phyloP scores from a whole-genome alignment of 352 stramenopile genomes.

The Phytophthora agathidicida region DNA sequence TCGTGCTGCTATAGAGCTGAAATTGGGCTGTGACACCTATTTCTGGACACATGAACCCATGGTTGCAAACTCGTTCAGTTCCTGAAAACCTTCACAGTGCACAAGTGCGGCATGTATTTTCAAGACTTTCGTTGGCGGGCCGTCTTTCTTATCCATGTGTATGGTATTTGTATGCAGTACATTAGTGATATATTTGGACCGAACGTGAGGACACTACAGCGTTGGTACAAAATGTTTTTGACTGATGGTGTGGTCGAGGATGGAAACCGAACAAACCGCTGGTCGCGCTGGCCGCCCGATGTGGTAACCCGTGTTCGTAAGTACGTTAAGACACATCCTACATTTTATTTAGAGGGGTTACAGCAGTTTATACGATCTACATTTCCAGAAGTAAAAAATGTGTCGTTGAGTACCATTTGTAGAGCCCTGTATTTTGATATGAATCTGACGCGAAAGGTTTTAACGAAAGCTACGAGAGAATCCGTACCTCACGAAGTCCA shows the following conservation, averaged over 20 bases:
- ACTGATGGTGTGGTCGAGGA: neutral
- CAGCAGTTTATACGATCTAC: slow-evolving; percentile 4
- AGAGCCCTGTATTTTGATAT: slow-evolving; percentile 20
- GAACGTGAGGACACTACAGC: neutral
- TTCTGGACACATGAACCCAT: too few relatives aligned
- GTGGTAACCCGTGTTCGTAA: slow-evolving; percentile 1
- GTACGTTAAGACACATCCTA: slow-evolving; percentile 1
- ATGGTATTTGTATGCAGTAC: slow-evolving; percentile 13
- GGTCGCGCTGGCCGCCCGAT: slow-evolving; percentile 1
- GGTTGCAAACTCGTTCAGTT: too few relatives aligned
- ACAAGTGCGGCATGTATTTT: neutral
- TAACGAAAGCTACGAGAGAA: slow-evolving; percentile 16
- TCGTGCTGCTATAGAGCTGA: too few relatives aligned
- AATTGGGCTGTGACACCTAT: too few relatives aligned
- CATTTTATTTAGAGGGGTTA: slow-evolving; percentile 19
- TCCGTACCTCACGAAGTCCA: slow-evolving; percentile 9
- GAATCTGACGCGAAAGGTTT: slow-evolving; percentile 11
- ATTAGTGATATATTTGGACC: slow-evolving; percentile 14
- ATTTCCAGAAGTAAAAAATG: slow-evolving; percentile 5
- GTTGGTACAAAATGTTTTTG: slow-evolving; percentile 11
- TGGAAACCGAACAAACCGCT: neutral
- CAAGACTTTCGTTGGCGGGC: slow-evolving; percentile 3
- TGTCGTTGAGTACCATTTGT: slow-evolving; percentile 15
- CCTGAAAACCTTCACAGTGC: too few relatives aligned
- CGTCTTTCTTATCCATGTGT: slow-evolving; percentile 14